Percentiles rank a stretch among this genome's conserved stretches.
Evolutionary conservation across 2,329 filamentous ascomycete species (phyloP).

Genomic region (Alternaria consortialis): DNA sequence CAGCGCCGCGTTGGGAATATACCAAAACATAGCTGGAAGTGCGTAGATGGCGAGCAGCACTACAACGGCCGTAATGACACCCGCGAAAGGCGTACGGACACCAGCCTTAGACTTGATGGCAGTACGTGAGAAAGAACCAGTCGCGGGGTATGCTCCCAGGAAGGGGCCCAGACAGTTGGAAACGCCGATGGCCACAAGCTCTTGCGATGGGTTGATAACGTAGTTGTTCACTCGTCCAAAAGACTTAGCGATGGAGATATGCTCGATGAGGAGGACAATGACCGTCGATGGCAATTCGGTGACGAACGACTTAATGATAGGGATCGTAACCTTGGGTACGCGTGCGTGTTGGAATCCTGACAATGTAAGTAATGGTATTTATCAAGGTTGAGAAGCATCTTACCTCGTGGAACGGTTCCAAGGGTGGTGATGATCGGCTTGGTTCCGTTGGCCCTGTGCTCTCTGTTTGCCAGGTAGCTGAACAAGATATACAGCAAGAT

Average conservation of each 20-base stretch:
- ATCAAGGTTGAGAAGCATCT: neutral
- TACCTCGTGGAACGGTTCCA: slow-evolving; percentile 78
- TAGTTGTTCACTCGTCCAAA: slow-evolving; percentile 98
- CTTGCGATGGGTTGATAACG: slow-evolving; percentile 94
- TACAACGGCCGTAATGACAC: slow-evolving; percentile 84
- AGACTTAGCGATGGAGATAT: slow-evolving; percentile 96
- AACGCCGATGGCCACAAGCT: slow-evolving; percentile 92
- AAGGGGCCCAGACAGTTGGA: slow-evolving; percentile 91
- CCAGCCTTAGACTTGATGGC: slow-evolving; percentile 98
- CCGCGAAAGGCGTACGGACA: slow-evolving; percentile 88
- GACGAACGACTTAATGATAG: slow-evolving; percentile 73
- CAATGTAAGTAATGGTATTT: slow-evolving; percentile 9
- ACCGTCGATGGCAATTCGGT: slow-evolving; percentile 82
- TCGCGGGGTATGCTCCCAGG: slow-evolving; percentile 88
- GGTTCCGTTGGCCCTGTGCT: slow-evolving; percentile 46
- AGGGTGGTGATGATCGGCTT: slow-evolving; percentile 78
- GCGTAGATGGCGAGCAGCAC: slow-evolving; percentile 93
- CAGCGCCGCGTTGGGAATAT: slow-evolving; percentile 84
- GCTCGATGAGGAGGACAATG: slow-evolving; percentile 93
- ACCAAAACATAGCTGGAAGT: slow-evolving; percentile 89
- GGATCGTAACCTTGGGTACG: slow-evolving; percentile 72
- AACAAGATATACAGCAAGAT: slow-evolving; percentile 93
- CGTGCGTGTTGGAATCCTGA: slow-evolving; percentile 75
- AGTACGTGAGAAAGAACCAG: slow-evolving; percentile 94
- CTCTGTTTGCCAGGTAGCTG: slow-evolving; percentile 82